These are phyloP conservation scores for Calophaca sinica DNA, from an alignment of 306 rosid species.

Conservation along the genomic window DNA sequence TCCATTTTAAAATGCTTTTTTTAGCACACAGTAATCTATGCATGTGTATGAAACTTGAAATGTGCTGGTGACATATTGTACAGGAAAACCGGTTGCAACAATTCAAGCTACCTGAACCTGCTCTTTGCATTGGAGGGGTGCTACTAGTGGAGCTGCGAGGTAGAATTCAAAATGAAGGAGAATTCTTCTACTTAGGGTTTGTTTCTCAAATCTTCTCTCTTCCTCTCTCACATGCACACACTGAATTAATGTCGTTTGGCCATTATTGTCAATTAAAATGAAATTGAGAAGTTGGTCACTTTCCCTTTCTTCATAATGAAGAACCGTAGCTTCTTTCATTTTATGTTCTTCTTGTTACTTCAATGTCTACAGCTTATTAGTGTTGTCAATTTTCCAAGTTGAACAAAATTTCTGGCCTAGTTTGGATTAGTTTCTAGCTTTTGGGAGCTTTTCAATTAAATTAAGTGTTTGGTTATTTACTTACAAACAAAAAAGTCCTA, in stretches of 20 bases:
- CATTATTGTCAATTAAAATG: background rate
- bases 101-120: slow-evolving; percentile 71
- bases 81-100: slow-evolving; percentile 65
- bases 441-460: no score
- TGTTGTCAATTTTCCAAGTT: no score
- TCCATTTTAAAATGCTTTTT: background rate
- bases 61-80: background rate
- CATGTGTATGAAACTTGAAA: slow-evolving; percentile 26
- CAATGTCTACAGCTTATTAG: no score
- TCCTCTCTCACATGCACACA: background rate
- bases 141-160: slow-evolving; percentile 68
- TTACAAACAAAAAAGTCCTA: no score
- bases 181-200: slow-evolving; percentile 68
- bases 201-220: slow-evolving; percentile 38
- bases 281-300: background rate
- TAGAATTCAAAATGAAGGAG: slow-evolving; percentile 68
- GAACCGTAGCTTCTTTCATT: background rate
- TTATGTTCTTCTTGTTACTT: no score
- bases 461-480: no score
- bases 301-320: background rate
- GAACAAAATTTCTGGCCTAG: no score
- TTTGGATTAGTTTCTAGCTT: no score
- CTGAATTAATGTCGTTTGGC: slow-evolving; percentile 15
- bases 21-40: background rate
- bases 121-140: slow-evolving; percentile 66